These are phyloP conservation scores for Acrocalymma vagum DNA, from an alignment of 2,329 filamentous ascomycete genomes.

Conservation along the genomic window DNA sequence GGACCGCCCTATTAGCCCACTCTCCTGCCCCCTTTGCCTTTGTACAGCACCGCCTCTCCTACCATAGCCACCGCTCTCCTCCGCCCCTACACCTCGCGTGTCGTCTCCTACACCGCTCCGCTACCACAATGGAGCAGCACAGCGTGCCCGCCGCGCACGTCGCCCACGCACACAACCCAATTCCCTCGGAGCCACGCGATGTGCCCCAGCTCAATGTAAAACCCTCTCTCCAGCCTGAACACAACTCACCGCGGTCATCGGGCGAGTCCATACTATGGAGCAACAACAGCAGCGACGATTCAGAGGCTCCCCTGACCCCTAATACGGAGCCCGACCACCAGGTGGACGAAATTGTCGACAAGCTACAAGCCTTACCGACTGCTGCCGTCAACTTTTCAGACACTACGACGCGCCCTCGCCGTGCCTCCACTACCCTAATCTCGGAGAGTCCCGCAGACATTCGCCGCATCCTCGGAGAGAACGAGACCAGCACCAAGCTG, in stretches of 20 bases:
- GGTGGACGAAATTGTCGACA: conserved; percentile 54
- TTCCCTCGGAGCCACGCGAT: conserved; percentile 51
- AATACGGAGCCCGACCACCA: conserved; percentile 51
- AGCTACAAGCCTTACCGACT: conserved; percentile 48
- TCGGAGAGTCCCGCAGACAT: conserved; percentile 68
- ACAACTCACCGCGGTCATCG: conserved; percentile 50
- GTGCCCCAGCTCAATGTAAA: conserved; percentile 40
- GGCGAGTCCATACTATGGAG: conserved; percentile 51
- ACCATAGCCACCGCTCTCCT: conserved; percentile 11
- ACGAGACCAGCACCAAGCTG: conserved; percentile 64
- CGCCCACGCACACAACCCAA: conserved; percentile 57
- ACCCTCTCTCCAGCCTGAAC: conserved; percentile 33
- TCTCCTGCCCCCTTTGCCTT: too few relatives aligned
- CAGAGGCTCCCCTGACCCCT: conserved; percentile 54
- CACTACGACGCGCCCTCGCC: conserved; percentile 56
- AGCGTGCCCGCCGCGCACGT: conserved; percentile 52
- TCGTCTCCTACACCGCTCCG: conserved; percentile 22
- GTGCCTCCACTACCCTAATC: conserved; percentile 74
- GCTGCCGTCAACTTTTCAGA: conserved; percentile 45
- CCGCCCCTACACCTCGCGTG: conserved; percentile 18
- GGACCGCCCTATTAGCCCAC: too few relatives aligned
- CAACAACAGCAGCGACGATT: conserved; percentile 52
- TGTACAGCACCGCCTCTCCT: too few relatives aligned
- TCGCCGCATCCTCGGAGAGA: conserved; percentile 64
- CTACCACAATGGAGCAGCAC: conserved; percentile 32